Base-by-base conservation (phyloP, 2,329 filamentous ascomycete species). In the Alternaria dauci region DNA sequence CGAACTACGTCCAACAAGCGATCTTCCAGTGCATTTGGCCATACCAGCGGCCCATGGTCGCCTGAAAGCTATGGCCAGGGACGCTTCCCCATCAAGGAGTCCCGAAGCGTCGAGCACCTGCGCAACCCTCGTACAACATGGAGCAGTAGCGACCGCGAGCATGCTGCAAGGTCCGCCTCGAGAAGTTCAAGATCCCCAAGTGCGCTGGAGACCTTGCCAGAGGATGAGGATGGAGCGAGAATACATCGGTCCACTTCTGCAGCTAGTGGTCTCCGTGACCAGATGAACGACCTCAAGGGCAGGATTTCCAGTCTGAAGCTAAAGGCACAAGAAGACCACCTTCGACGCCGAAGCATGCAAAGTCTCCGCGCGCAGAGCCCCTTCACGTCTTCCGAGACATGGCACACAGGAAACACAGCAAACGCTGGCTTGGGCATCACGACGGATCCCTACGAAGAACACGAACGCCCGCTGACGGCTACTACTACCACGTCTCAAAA, bases 271-370 rank as follows among this genome's bases (percentile, higher is more conserved):
- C 82, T 97, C 43, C 92, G 92, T 61, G 90, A 93, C 66, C 93
- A 96, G 75, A 92, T 97, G 86, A 89, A 91, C 57, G 92, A 91
- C 54, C 83, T 97, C 47, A 94, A 93, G 73, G 92, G 91, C 61
- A 92, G 93, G 71, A 93, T 97, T 36, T 94, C 92, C 1, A 90
- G 84, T 16, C 79, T 97, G 42, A 90, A 91, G 69, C 88, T 93
- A 63, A 89, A 92, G 69, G 91, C 92, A 0, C 87, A 91, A 20
- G 91, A 91, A 59, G 93, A 96, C 69, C 93, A 87, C 68, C 78
- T 96, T 70, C 89, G 91, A 71, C 86, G 93, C 52, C 87, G 89
- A 56, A 96, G 92, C 75, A 78, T 94, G 53, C 89, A 92, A 68
- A 93, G 87, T 71, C 79, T 94, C 61, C 87, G 91, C 38, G 90